Evolutionary conservation across 2,329 filamentous ascomycete species (phyloP).

Genomic region (Pseudogymnoascus sp.): DNA sequence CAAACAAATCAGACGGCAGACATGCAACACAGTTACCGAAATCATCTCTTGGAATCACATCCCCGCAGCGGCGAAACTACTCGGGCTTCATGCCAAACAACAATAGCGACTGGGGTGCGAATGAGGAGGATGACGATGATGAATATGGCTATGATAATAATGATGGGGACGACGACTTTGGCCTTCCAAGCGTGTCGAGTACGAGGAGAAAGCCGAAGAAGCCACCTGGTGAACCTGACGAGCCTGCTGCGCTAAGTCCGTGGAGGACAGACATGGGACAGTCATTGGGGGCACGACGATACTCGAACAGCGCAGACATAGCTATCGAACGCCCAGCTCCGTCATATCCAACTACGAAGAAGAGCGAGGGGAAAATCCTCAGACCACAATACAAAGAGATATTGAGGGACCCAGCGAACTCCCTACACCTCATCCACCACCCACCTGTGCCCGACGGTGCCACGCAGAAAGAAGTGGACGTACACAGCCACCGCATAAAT

Average conservation of each 20-base stretch:
- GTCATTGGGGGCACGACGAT: constrained; percentile 42
- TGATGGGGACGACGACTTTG: constrained; percentile 82
- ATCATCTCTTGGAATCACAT: constrained; percentile 44
- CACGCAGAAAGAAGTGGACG: constrained; percentile 74
- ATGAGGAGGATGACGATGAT: constrained; percentile 58
- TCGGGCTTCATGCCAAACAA: constrained; percentile 73
- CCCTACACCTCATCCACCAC: constrained; percentile 88
- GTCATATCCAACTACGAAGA: constrained; percentile 80
- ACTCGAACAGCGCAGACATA: constrained; percentile 86
- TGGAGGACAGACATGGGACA: constrained; percentile 32
- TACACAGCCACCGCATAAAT: constrained; percentile 76
- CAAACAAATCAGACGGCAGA: constrained; percentile 45
- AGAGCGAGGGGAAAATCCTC: constrained; percentile 88
- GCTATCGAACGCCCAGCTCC: constrained; percentile 78
- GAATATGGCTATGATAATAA: constrained; percentile 73
- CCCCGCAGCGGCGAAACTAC: constrained; percentile 65
- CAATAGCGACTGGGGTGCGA: constrained; percentile 72
- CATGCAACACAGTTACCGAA: constrained; percentile 48
- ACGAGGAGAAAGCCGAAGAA: constrained; percentile 67
- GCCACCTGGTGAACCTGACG: constrained; percentile 13
- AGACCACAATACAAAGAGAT: constrained; percentile 98
- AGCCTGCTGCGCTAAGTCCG: constrained; percentile 26
- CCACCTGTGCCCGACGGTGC: constrained; percentile 65
- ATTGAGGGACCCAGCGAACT: constrained; percentile 79
- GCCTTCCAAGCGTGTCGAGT: constrained; percentile 82